Conservation (phyloP, 176 grass and related monocot genomes). For the Triticum urartu region DNA sequence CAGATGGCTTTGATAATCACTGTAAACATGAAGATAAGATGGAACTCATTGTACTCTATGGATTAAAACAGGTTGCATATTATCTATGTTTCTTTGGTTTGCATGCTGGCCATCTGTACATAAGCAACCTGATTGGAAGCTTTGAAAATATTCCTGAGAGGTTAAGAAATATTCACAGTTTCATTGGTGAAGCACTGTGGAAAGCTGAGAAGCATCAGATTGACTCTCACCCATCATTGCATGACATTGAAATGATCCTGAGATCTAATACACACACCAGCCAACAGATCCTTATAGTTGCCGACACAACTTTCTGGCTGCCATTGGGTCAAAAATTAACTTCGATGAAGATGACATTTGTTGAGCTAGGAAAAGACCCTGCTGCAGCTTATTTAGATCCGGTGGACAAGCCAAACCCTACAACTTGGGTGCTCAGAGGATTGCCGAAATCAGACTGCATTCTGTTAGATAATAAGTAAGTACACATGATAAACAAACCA, state of each 20-base stretch:
- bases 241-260: conserved; percentile 49
- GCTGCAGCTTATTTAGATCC: conserved; percentile 31
- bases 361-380: conserved; percentile 25
- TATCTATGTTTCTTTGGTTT: conserved; percentile 81
- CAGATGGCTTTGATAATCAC: conserved; percentile 20
- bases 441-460: conserved; percentile 49
- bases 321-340: conserved; percentile 58
- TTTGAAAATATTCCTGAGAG: conserved; percentile 49
- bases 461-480: conserved; percentile 68
- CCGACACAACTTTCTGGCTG: conserved; percentile 67
- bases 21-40: conserved; percentile 39
- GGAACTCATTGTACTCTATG: conserved; percentile 59
- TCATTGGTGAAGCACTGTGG: conserved; percentile 43
- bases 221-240: conserved; percentile 65
- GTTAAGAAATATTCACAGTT: conserved; percentile 50
- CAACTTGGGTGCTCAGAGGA: conserved; percentile 41
- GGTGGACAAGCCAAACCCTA: conserved; percentile 17
- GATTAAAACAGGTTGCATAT: conserved; percentile 67
- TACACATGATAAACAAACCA: background rate
- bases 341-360: conserved; percentile 56
- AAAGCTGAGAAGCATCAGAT: conserved; percentile 42
- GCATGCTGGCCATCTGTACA: conserved; percentile 62
- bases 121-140: conserved; percentile 50
- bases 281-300: conserved; percentile 56
- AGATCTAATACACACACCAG: conserved; percentile 28